Evolutionary conservation across 345 rosid species (phyloP), one percentile per base, ranked within the genome.

Genomic region (Rhodamnia rubescens): DNA sequence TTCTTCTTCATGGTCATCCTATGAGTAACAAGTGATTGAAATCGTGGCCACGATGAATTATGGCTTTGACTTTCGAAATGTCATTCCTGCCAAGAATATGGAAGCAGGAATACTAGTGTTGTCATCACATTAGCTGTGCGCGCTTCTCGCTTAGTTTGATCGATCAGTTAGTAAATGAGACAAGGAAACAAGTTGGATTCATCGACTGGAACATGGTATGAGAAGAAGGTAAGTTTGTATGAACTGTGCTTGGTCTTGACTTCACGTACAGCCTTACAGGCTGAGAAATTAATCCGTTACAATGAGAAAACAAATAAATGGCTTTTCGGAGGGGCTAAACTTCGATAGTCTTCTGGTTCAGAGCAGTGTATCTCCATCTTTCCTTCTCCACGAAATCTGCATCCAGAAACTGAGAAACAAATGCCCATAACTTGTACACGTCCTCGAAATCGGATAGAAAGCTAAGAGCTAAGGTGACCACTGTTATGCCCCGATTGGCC

Each of bases 311-410:
- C 49, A 49, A 81, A 81, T 51, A 49, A 81, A 81, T 81, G 55
- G 55, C 54, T 81, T 29, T 27, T 9, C 24, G 18, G 55, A 24
- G 81, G 74, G 81, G 74, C 92, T 90, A 94, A 52, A 93, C 92
- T 88, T 93, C 97, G 81, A 93, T 50, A 4, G 90, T 92, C 81
- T 93, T 92, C 89, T 92, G 94, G 88, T 93, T 92, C 81, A 94
- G 89, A 83, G 95, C 92, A 15, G 93, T 93, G 84, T 94, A 93
- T 87, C 95, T 92, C 94, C 93, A 94, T 83, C 92, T 86, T 84
- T 95, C 98, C 88, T 94, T 95, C 90, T 95, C 98, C 85, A 94
- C 94, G 88, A 95, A 95, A 84, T 95, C 98, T 27, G 98, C 95
- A 89, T 97, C 98, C 88, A 94, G 89, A 88, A 97, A 97, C 91